These are phyloP conservation scores for Zoysia japonica DNA, from an alignment of 176 grass and related monocot species.

Conservation along the genomic window DNA sequence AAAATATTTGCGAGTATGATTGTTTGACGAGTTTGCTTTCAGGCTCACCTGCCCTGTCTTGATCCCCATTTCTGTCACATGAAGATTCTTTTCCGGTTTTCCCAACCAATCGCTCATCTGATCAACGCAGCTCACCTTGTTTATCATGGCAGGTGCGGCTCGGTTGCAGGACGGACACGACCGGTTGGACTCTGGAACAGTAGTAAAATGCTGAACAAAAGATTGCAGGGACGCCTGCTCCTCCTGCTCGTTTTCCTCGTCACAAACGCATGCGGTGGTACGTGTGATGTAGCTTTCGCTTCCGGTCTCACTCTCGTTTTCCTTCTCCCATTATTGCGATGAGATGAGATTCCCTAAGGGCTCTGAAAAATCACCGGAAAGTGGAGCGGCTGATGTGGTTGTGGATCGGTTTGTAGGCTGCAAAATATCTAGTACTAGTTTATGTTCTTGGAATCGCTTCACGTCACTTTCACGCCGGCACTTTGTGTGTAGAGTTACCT, in stretches of 20 bases:
- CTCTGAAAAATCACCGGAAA: conserved; percentile 17
- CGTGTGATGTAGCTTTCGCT: conserved; percentile 7
- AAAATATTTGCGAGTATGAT: no score
- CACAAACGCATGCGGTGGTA: conserved; percentile 55
- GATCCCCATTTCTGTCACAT: not conserved
- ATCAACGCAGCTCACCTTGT: not conserved
- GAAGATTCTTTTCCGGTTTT: not conserved
- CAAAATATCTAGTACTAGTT: conserved; percentile 12
- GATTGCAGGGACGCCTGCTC: conserved; percentile 47
- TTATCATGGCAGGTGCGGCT: conserved; percentile 6
- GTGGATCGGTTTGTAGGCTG: not conserved
- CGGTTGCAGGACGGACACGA: not conserved
- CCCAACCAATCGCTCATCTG: not conserved
- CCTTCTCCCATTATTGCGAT: conserved; percentile 13
- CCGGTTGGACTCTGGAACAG: not conserved
- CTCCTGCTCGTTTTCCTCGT: conserved; percentile 47
- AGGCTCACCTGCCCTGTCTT: no score
- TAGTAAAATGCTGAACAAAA: conserved; percentile 54
- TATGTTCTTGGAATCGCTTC: not conserved
- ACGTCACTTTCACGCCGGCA: conserved; percentile 9
- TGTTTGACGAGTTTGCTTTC: no score
- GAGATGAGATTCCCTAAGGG: conserved; percentile 27
- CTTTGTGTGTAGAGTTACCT: not conserved
- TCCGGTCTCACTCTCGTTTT: conserved; percentile 14
- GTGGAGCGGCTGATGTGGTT: not conserved